phyloP scores from a whole-genome alignment of 306 rosid species.

The Rubus idaeus region DNA sequence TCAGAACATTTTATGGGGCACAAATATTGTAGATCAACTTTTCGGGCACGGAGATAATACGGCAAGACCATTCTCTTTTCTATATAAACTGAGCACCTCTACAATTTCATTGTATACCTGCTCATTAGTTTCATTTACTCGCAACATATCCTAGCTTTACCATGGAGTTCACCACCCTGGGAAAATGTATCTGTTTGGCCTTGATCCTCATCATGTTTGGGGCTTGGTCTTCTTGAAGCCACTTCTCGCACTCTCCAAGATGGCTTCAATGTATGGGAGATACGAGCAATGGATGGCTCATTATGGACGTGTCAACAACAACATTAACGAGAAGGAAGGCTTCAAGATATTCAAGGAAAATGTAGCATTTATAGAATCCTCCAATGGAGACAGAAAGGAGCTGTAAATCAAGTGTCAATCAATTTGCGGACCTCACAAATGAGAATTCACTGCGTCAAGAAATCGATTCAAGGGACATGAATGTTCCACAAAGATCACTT shows the following conservation, averaged over 20 bases:
- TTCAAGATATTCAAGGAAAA: not conserved
- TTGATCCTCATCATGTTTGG: not conserved
- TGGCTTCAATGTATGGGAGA: constrained; percentile 2
- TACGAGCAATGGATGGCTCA: not conserved
- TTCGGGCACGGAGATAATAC: not conserved
- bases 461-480: not conserved
- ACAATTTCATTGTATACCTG: not conserved
- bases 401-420: too few relatives aligned
- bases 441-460: not conserved
- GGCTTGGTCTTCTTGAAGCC: not conserved
- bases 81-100: not conserved
- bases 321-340: not conserved
- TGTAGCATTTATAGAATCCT: not conserved
- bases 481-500: not conserved
- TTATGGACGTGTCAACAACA: not conserved
- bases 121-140: not conserved
- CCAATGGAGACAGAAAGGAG: too few relatives aligned
- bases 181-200: not conserved
- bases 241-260: constrained; percentile 5
- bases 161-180: constrained; percentile 2
- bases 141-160: not conserved
- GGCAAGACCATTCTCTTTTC: not conserved
- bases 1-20: not conserved
- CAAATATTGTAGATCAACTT: not conserved
- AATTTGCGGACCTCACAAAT: not conserved